Evolutionary conservation across 1,284 basidiomycete species (phyloP), one percentile per base, ranked within the genome.

Genomic region (Puccinia polysora): DNA sequence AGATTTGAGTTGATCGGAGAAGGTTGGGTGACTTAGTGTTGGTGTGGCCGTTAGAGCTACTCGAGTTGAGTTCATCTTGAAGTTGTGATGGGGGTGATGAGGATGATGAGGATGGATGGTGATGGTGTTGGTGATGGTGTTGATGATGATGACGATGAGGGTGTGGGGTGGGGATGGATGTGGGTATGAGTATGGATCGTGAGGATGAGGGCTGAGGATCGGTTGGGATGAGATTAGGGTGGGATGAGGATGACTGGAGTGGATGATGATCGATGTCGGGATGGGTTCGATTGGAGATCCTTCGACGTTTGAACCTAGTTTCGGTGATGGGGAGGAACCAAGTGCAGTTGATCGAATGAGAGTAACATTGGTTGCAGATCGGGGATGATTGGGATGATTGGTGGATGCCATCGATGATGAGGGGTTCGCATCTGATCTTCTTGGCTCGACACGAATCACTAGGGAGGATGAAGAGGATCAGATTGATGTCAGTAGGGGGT

Each of bases 301-400:
- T n/a, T n/a, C n/a, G n/a, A n/a, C n/a, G n/a, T n/a, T n/a, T n/a
- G n/a, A n/a, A n/a, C n/a, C n/a, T n/a, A n/a, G 28, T 23, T 45
- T 65, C 63, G 32, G 34, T 30, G 23, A 43, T 97, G 62, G 95
- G 95, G 23, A 97, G 85, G 83, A 96, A 96, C 81, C 94, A 97
- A 14, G 78, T 78, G 73, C 34, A 55, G 5, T 65, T 2, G 76
- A 79, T 52, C 74, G 75, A 65, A 20, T 36, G 50, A 23, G 25
- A 25, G 34, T 32, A 25, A 83, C 90, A 91, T 79, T 92, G 90
- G 76, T 89, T 87, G 78, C 90, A 92, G 64, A 86, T 77, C 14
- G 88, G 86, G 0, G 89, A 88, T 6, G 91, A 89, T 30, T 84
- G 32, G n/a, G 34, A 7, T 12, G 20, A 3, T 4, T 32, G 5